Evolutionary conservation across 2,329 filamentous ascomycete species (phyloP).

Genomic region (Pyrenochaeta sp.): DNA sequence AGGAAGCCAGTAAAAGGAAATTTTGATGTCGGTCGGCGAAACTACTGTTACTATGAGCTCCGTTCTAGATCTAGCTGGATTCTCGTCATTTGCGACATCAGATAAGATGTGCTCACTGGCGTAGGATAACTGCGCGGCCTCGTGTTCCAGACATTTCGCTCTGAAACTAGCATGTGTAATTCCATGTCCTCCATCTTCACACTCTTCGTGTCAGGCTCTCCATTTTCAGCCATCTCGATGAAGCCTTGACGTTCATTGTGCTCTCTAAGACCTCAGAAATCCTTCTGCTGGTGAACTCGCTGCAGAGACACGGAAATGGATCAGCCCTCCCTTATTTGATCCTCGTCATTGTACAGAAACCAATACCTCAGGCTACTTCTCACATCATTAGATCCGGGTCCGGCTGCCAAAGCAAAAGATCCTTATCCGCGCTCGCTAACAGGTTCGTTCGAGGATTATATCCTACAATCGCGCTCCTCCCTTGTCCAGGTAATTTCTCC

Average conservation of each 20-base stretch:
- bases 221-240: too few relatives aligned
- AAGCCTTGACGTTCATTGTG: too few relatives aligned
- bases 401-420: constrained; percentile 63
- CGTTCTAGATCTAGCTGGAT: not conserved
- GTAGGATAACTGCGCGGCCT: not conserved
- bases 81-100: not conserved
- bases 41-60: not conserved
- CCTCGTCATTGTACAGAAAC: not conserved
- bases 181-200: too few relatives aligned
- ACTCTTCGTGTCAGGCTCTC: too few relatives aligned
- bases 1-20: not conserved
- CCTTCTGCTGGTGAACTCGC: not conserved
- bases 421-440: constrained; percentile 87
- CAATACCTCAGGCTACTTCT: not conserved
- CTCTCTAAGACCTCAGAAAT: too few relatives aligned
- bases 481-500: constrained; percentile 67
- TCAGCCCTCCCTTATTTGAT: not conserved
- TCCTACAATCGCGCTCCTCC: constrained; percentile 76
- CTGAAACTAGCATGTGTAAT: not conserved
- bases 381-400: constrained; percentile 54
- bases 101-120: not conserved
- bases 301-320: not conserved
- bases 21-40: not conserved
- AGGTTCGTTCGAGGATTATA: constrained; percentile 94
- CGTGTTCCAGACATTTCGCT: not conserved